A percentile compares a stretch with the other conserved stretches of the same genome.
phyloP scores from a whole-genome alignment of 768 basidiomycete species.

The Trametes coccinea region DNA sequence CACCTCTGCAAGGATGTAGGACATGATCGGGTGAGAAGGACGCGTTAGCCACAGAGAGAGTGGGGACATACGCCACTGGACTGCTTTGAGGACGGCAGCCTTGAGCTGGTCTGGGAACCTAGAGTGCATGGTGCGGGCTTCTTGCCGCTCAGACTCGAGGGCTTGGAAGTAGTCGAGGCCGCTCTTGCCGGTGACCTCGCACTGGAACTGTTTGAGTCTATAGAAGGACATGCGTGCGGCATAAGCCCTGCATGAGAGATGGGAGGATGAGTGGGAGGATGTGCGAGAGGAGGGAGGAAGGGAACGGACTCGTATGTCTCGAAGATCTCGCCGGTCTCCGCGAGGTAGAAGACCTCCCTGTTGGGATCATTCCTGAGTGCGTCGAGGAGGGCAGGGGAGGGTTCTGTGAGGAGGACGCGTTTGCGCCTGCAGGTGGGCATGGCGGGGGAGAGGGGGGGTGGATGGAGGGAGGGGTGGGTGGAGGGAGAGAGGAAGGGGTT shows the following conservation, averaged over 20 bases:
- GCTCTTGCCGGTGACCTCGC: slow-evolving; percentile 95
- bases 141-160: slow-evolving; percentile 85
- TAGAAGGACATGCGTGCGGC: slow-evolving; percentile 94
- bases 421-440: slow-evolving; percentile 92
- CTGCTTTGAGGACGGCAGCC: slow-evolving; percentile 83
- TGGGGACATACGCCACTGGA: slow-evolving; percentile 92
- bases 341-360: slow-evolving; percentile 86
- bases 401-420: slow-evolving; percentile 85
- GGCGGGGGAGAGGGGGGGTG: slow-evolving; percentile 28
- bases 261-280: slow-evolving; percentile 21
- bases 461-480: slow-evolving; percentile 43
- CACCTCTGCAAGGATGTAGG: slow-evolving; percentile 63
- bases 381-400: slow-evolving; percentile 67
- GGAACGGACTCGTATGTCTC: slow-evolving; percentile 87
- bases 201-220: slow-evolving; percentile 91
- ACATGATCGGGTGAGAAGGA: slow-evolving; percentile 13
- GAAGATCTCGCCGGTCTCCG: slow-evolving; percentile 96
- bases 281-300: slow-evolving; percentile 28
- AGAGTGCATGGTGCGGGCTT: slow-evolving; percentile 85
- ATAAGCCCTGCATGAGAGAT: slow-evolving; percentile 57
- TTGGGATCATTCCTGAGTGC: slow-evolving; percentile 62
- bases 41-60: slow-evolving; percentile 8
- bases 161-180: slow-evolving; percentile 94
- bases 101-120: slow-evolving; percentile 94
- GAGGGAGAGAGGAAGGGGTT: slow-evolving; percentile 38